Evolutionary conservation across 1,284 basidiomycete species (phyloP).

Genomic region (Ceratobasidium sp.): DNA sequence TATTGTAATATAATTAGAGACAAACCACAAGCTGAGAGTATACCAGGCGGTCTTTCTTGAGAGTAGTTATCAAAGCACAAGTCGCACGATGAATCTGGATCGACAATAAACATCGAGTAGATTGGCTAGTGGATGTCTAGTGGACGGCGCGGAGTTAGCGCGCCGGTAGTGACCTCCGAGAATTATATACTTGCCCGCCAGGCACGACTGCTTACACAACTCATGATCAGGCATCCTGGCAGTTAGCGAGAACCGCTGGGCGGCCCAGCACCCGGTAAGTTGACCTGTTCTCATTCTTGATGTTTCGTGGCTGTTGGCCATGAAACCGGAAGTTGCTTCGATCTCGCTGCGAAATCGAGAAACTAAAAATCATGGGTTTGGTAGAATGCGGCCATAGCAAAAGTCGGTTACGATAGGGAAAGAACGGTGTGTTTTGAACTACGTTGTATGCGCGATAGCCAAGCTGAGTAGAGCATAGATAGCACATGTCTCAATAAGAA

Average conservation of each 20-base stretch:
- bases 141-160: not conserved
- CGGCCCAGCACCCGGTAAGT: no score
- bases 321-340: no score
- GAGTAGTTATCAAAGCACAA: constrained; percentile 14
- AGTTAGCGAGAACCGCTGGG: no score
- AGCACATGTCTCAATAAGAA: not conserved
- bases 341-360: no score
- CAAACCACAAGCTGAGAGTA: constrained; percentile 23
- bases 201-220: no score
- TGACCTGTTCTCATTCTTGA: no score
- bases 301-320: no score
- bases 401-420: not conserved
- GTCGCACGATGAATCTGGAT: constrained; percentile 15
- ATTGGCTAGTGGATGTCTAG: not conserved
- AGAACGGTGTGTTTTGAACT: not conserved
- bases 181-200: not conserved
- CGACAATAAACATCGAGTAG: constrained; percentile 8
- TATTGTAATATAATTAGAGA: not conserved
- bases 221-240: no score
- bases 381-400: no score
- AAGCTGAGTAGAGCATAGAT: not conserved
- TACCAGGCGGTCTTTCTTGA: not conserved
- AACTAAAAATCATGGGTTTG: no score
- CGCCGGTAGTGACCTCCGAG: not conserved
- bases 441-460: not conserved